Conservation (phyloP, 306 rosid species). For the Lithocarpus polystachyus region DNA sequence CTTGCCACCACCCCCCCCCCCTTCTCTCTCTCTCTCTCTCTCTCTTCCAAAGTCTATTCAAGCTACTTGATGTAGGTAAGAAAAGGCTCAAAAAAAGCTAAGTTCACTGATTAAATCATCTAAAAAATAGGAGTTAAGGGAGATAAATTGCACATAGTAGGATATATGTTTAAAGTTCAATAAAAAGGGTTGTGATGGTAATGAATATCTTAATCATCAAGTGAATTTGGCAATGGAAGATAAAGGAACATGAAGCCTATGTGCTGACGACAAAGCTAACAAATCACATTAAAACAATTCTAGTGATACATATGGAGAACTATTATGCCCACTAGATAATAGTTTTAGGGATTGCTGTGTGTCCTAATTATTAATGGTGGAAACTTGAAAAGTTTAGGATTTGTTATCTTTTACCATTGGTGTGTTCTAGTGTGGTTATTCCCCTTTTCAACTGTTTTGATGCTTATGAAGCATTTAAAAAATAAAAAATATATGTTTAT, state of each 20-base stretch:
- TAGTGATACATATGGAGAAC: neutral
- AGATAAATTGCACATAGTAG: too few relatives aligned
- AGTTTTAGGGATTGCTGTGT: neutral
- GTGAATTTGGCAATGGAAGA: neutral
- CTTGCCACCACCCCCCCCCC: neutral
- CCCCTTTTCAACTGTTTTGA: neutral
- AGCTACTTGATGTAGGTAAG: too few relatives aligned
- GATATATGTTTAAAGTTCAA: too few relatives aligned
- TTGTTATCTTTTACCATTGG: neutral
- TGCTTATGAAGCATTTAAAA: neutral
- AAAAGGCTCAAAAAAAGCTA: too few relatives aligned
- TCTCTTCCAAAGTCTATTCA: neutral
- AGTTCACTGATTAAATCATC: too few relatives aligned
- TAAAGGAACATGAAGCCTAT: neutral
- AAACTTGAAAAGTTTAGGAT: neutral
- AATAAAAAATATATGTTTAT: too few relatives aligned
- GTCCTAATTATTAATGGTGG: neutral
- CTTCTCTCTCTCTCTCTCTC: neutral
- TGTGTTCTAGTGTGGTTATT: neutral
- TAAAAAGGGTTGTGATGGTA: too few relatives aligned
- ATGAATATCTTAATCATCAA: neutral
- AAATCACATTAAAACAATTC: neutral
- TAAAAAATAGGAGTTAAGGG: too few relatives aligned
- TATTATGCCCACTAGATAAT: neutral
- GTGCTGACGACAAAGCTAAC: neutral